phyloP scores from a whole-genome alignment of 1,139 yeast genomes.

The Geotrichum restrictum region DNA sequence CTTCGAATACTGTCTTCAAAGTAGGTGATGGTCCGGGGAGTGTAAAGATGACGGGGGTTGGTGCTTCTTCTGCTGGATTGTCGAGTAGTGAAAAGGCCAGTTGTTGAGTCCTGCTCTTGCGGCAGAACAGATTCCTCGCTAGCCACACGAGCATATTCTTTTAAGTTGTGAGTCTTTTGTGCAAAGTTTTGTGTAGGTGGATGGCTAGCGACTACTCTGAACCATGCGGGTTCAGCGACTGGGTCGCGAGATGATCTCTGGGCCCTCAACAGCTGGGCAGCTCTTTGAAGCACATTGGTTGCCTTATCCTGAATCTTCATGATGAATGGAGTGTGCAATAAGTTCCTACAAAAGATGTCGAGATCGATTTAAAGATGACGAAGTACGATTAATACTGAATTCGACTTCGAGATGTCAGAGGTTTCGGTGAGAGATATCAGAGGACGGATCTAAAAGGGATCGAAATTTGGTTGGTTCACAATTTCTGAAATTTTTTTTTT shows the following conservation, averaged over 20 bases:
- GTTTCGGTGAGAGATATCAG: neutral
- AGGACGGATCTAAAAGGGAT: neutral
- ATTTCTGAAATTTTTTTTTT: neutral
- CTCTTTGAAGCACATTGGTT: constrained; percentile 66
- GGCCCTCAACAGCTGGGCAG: constrained; percentile 63
- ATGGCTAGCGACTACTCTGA: constrained; percentile 68
- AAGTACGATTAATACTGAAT: neutral
- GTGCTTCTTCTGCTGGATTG: constrained; percentile 29
- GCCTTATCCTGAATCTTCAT: constrained; percentile 73
- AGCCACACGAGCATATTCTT: constrained; percentile 34
- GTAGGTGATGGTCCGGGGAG: constrained; percentile 61
- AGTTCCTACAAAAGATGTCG: neutral
- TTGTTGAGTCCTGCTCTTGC: constrained; percentile 22
- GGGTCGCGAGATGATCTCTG: constrained; percentile 42
- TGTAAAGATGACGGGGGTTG: constrained; percentile 44
- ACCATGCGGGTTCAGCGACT: constrained; percentile 77
- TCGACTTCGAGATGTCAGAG: neutral
- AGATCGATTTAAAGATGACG: neutral
- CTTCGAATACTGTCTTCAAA: constrained; percentile 80
- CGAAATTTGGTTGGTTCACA: constrained; percentile 2
- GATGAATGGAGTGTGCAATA: neutral
- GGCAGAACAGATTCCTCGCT: constrained; percentile 32
- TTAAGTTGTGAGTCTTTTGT: constrained; percentile 45
- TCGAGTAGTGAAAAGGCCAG: constrained; percentile 52
- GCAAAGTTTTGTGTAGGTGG: constrained; percentile 69